A percentile compares a stretch with the other conserved stretches of the same genome.
Evolutionary conservation across 306 rosid genomes (phyloP).

Genomic region (Begonia loranthoides): DNA sequence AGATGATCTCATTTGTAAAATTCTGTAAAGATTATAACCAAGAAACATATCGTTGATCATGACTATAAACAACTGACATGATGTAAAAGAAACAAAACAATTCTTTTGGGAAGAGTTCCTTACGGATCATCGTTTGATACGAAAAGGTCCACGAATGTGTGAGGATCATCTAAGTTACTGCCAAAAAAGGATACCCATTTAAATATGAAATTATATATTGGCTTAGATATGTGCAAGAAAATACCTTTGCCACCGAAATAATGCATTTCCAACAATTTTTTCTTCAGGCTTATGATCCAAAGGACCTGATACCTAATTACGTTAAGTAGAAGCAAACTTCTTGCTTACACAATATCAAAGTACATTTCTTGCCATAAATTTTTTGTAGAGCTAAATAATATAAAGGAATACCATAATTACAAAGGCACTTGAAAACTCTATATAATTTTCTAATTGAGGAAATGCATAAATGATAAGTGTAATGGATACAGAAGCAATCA

Average conservation of each 20-base stretch:
- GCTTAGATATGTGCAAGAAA: neutral
- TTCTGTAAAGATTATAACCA: slow-evolving; percentile 30
- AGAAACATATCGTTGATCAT: slow-evolving; percentile 3
- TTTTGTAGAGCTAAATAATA: too few species aligned
- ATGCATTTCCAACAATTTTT: slow-evolving; percentile 50
- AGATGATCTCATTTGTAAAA: slow-evolving; percentile 66
- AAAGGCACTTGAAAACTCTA: too few species aligned
- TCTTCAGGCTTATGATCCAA: slow-evolving; percentile 60
- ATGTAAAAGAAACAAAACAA: slow-evolving; percentile 1
- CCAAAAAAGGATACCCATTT: slow-evolving; percentile 3
- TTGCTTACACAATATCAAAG: neutral
- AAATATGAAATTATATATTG: slow-evolving; percentile 4
- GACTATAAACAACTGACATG: slow-evolving; percentile 1
- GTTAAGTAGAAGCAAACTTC: slow-evolving; percentile 21
- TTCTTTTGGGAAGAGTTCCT: slow-evolving; percentile 22
- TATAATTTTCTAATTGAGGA: neutral
- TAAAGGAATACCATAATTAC: too few species aligned
- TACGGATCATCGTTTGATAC: slow-evolving; percentile 76
- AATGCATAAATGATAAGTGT: neutral
- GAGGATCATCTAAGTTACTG: slow-evolving; percentile 85
- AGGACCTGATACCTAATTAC: slow-evolving; percentile 75
- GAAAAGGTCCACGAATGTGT: slow-evolving; percentile 74
- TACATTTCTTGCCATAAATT: neutral
- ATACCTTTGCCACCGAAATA: slow-evolving; percentile 96
- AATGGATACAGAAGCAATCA: slow-evolving; percentile 72